Percentiles rank a stretch among this genome's conserved stretches.
Conservation (phyloP, 768 basidiomycete species). For the Tulasnella calospora region DNA sequence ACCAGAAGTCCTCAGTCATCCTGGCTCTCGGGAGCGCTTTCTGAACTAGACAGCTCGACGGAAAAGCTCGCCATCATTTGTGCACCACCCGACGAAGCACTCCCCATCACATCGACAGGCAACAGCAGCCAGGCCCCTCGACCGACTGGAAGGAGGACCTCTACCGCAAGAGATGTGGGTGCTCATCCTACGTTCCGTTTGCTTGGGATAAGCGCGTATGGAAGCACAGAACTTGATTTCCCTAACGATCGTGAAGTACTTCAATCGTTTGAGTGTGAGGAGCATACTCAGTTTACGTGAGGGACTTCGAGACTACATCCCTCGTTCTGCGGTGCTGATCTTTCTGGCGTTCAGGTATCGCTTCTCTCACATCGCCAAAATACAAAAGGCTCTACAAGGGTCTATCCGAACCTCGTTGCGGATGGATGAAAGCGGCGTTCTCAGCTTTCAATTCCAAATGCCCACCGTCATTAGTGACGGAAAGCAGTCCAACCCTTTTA, state of each 20-base stretch:
- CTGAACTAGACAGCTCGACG: conserved; percentile 84
- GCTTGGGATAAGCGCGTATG: conserved; percentile 74
- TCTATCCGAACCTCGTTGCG: conserved; percentile 86
- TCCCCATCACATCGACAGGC: conserved; percentile 26
- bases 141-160: conserved; percentile 8
- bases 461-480: conserved; percentile 43
- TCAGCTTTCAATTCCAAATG: conserved; percentile 90
- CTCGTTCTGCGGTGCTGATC: not conserved
- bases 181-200: conserved; percentile 71
- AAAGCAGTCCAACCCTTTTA: conserved; percentile 51
- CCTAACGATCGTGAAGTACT: conserved; percentile 88
- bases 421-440: conserved; percentile 73
- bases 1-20: conserved; percentile 51
- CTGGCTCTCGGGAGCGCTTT: conserved; percentile 88
- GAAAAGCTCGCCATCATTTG: conserved; percentile 80
- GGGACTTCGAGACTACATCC: conserved; percentile 25
- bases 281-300: conserved; percentile 66
- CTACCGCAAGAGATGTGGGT: conserved; percentile 31
- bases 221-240: conserved; percentile 94
- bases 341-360: conserved; percentile 60
- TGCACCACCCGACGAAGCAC: conserved; percentile 48
- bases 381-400: conserved; percentile 68
- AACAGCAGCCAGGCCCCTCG: not conserved
- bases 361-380: conserved; percentile 67
- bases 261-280: conserved; percentile 79